These are phyloP conservation scores for Globisporangium mamillatum DNA, from an alignment of 352 stramenopile genomes.

Conservation along the genomic window DNA sequence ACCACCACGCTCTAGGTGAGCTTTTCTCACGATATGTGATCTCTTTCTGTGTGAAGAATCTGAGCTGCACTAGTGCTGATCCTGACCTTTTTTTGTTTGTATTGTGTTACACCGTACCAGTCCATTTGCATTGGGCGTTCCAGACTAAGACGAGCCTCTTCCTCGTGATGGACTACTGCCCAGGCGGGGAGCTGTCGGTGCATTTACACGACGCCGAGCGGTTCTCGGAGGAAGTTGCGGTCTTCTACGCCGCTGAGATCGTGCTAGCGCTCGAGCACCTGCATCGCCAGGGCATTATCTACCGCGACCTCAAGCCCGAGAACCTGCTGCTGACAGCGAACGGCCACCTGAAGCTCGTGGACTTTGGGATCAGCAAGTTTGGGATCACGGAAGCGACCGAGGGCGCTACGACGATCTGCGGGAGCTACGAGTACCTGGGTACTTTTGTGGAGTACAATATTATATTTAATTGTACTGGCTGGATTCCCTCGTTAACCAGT, in stretches of 20 bases:
- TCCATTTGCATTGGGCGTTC: conserved; percentile 80
- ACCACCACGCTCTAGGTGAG: conserved; percentile 59
- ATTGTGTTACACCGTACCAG: conserved; percentile 20
- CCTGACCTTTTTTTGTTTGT: neutral
- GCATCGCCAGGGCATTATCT: conserved; percentile 81
- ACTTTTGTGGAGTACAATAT: conserved; percentile 8
- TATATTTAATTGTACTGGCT: neutral
- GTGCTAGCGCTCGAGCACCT: conserved; percentile 76
- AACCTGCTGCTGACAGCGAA: conserved; percentile 65
- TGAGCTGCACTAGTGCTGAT: neutral
- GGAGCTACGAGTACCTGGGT: conserved; percentile 84
- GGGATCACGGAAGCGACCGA: conserved; percentile 63
- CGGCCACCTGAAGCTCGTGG: conserved; percentile 75
- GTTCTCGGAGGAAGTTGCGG: conserved; percentile 53
- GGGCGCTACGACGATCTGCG: conserved; percentile 64
- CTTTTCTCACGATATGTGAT: neutral
- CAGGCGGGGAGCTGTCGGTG: conserved; percentile 61
- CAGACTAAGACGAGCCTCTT: conserved; percentile 61
- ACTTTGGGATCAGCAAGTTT: conserved; percentile 86
- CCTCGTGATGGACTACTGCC: conserved; percentile 84
- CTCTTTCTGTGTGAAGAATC: neutral
- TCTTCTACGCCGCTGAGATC: conserved; percentile 75
- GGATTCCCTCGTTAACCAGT: neutral
- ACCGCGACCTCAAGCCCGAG: conserved; percentile 81
- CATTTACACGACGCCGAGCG: conserved; percentile 44